These are phyloP conservation scores for Coelastrella sp. DNA, from an alignment of 139 green algal genomes.

Conservation along the genomic window DNA sequence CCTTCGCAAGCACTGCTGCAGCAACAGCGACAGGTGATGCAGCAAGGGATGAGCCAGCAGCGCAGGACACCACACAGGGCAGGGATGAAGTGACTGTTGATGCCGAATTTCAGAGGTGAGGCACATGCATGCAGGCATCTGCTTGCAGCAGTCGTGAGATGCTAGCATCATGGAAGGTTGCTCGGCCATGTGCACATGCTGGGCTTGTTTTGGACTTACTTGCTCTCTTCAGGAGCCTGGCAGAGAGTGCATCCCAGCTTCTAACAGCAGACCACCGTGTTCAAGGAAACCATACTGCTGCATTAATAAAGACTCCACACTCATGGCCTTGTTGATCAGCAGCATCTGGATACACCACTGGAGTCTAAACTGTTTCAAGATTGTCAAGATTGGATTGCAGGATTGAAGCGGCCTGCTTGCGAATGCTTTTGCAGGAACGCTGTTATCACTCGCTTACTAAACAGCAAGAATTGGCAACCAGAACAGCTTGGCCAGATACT, in stretches of 20 bases:
- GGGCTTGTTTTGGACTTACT: too few species aligned
- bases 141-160: too few species aligned
- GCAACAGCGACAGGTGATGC: neutral
- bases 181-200: too few species aligned
- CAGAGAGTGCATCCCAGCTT: too few species aligned
- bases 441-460: conserved; percentile 6
- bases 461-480: conserved; percentile 23
- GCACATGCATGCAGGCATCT: too few species aligned
- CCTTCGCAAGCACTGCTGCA: neutral
- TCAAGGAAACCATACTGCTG: too few species aligned
- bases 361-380: neutral
- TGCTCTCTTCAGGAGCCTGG: too few species aligned
- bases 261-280: too few species aligned
- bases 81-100: neutral
- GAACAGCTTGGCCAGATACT: conserved; percentile 36
- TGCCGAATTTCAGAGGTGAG: neutral
- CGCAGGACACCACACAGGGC: neutral
- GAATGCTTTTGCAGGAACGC: neutral
- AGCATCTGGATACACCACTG: too few species aligned
- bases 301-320: too few species aligned
- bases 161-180: too few species aligned
- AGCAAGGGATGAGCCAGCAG: neutral
- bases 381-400: neutral
- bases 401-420: neutral
- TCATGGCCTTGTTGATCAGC: too few species aligned